phyloP scores from a whole-genome alignment of 306 rosid genomes.

The Rosa rugosa region DNA sequence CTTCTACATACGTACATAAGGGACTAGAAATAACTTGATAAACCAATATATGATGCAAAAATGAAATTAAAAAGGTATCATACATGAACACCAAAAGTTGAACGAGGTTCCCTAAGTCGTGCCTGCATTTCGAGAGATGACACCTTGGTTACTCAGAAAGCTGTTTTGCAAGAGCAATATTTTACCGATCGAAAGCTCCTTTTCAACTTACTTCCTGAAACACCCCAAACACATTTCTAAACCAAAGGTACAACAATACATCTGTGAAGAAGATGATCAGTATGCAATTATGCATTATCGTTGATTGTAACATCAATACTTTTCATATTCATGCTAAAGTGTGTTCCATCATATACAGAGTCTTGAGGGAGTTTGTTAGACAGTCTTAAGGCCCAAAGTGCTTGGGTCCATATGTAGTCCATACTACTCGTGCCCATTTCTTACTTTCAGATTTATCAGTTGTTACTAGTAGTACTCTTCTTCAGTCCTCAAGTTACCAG shows the following conservation, averaged over 20 bases:
- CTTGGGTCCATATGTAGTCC: not conserved
- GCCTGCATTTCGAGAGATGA: no score
- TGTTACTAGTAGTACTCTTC: not conserved
- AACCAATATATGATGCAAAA: not conserved
- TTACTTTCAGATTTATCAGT: not conserved
- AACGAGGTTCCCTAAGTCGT: not conserved
- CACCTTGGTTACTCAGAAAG: not conserved
- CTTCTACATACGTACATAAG: not conserved
- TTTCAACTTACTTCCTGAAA: not conserved
- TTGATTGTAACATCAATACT: not conserved
- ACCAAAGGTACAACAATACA: not conserved
- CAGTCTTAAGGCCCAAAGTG: not conserved
- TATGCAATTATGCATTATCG: not conserved
- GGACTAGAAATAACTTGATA: not conserved
- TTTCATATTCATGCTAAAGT: not conserved
- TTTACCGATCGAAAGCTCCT: not conserved
- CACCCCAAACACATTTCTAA: not conserved
- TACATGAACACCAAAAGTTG: not conserved
- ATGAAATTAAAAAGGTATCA: not conserved
- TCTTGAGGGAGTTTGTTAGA: not conserved
- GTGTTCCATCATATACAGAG: not conserved
- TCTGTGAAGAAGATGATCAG: not conserved
- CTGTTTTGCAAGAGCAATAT: not conserved
- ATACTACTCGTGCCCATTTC: not conserved
- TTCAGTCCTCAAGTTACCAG: not conserved